These are phyloP conservation scores for Carnegiea gigantea DNA, from an alignment of 179 eudicot genomes.

Conservation along the genomic window DNA sequence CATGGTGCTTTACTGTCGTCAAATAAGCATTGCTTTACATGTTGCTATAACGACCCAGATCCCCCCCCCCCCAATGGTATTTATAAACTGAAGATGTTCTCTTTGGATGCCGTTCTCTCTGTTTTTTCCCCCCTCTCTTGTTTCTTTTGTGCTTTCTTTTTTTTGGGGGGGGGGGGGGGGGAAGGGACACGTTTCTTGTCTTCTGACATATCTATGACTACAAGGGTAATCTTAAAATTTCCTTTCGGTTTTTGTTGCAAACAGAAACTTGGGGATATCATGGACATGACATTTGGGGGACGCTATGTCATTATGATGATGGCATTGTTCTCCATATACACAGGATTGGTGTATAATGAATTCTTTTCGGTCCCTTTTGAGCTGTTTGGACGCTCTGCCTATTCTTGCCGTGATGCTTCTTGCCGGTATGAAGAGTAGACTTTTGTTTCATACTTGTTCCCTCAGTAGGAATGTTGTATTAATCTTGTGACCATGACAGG, in stretches of 20 bases:
- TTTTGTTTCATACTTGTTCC: conserved; percentile 11
- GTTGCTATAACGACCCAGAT: not conserved
- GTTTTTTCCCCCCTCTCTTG: not conserved
- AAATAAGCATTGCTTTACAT: not conserved
- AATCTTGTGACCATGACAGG: conserved; percentile 37
- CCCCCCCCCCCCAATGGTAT: no score
- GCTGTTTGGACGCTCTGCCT: conserved; percentile 76
- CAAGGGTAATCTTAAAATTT: not conserved
- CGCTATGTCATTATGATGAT: conserved; percentile 82
- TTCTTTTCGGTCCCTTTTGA: conserved; percentile 87
- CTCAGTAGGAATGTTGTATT: not conserved
- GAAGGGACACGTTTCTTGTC: not conserved
- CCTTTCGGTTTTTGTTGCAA: conserved; percentile 11
- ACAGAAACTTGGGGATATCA: conserved; percentile 84
- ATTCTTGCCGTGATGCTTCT: conserved; percentile 67
- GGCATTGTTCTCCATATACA: conserved; percentile 85
- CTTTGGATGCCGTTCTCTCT: not conserved
- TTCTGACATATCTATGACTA: not conserved
- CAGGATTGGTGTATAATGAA: conserved; percentile 79
- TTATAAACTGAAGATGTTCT: no score
- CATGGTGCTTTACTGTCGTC: not conserved
- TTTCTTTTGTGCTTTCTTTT: not conserved
- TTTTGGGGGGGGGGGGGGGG: not conserved
- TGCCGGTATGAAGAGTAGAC: conserved; percentile 50
- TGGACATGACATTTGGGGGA: conserved; percentile 81